Evolutionary conservation across 768 basidiomycete species (phyloP), one percentile per base, ranked within the genome.

Genomic region (Mycena galericulata): DNA sequence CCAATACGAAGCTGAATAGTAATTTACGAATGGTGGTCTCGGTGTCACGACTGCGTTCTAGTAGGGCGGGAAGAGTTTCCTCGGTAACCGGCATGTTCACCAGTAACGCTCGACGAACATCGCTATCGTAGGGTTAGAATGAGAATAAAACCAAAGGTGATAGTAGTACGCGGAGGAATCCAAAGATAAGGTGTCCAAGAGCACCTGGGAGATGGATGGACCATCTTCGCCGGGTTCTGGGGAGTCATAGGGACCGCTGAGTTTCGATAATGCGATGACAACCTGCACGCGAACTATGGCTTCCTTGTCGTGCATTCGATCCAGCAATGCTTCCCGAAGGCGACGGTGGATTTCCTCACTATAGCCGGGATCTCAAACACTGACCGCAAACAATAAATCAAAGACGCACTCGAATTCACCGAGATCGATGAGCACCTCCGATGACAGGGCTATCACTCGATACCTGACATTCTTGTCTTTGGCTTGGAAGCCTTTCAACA

Each of bases 391-490:
- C 60, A 24, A 29, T 3, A 58, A 17, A 50, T 65, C 15, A 32
- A 65, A 29, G 40, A 84, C 92, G 60, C 75, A 98, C 96, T 97
- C 95, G 63, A 98, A 86, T 79, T 92, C 92, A 9, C 94, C 94
- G 0, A 98, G 82, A 62, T 90, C 87, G 0, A 88, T 86, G 15
- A 97, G 88, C 86, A 96, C 91, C 72, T 93, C 90, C 0, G 92
- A 88, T 17, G 94, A 85, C n/a, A 90, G 80, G 59, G 93, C 91
- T 2, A 94, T 83, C 34, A 90, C 90, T 22, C 97, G 89, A 75
- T 90, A 97, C 7, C 97, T 88, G 41, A 94, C 90, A 46, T 84
- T 85, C 80, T 97, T 98, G 81, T 97, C 95, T 77, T 96, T 97
- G 4, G 95, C 91, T 20, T 82, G 73, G 78, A 95, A 95, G 4